Evolutionary conservation across 495 filamentous ascomycete species (phyloP).

Genomic region (Aspergillus bertholletiae): DNA sequence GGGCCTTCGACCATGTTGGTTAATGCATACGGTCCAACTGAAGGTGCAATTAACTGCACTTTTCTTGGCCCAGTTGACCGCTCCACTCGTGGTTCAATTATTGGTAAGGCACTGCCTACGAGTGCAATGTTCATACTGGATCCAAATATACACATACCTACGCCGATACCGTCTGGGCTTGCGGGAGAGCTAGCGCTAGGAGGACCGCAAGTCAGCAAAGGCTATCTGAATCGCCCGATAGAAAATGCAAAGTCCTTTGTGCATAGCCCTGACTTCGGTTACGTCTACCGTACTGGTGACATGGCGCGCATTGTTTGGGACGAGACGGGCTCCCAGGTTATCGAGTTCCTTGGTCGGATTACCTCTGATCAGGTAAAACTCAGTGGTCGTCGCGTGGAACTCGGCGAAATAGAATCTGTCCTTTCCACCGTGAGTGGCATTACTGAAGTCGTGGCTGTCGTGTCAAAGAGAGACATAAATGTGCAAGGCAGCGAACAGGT

Average conservation of each 20-base stretch:
- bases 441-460: conserved; percentile 17
- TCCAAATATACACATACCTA: conserved; percentile 22
- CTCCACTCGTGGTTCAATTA: conserved; percentile 27
- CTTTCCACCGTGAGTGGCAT: conserved; percentile 16
- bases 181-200: conserved; percentile 45
- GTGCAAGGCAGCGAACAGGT: conserved; percentile 20
- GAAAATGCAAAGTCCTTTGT: conserved; percentile 37
- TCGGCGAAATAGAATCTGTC: conserved; percentile 72
- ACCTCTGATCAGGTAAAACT: conserved; percentile 87
- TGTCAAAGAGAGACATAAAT: conserved; percentile 11
- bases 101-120: conserved; percentile 30
- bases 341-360: conserved; percentile 62
- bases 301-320: conserved; percentile 52
- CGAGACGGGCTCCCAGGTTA: conserved; percentile 30
- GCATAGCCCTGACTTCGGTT: conserved; percentile 28
- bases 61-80: conserved; percentile 22
- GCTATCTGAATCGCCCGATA: conserved; percentile 42
- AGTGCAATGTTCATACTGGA: conserved; percentile 26
- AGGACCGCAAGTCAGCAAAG: conserved; percentile 42
- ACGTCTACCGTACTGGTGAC: conserved; percentile 74
- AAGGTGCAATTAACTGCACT: conserved; percentile 30
- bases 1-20: conserved; percentile 15
- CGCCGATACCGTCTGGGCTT: conserved; percentile 33
- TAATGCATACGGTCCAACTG: conserved; percentile 34
- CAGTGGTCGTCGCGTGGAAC: conserved; percentile 83